A percentile compares a stretch with the other conserved stretches of the same genome.
Evolutionary conservation across 805 yeast species (phyloP).

Genomic region (Candida caryicola): DNA sequence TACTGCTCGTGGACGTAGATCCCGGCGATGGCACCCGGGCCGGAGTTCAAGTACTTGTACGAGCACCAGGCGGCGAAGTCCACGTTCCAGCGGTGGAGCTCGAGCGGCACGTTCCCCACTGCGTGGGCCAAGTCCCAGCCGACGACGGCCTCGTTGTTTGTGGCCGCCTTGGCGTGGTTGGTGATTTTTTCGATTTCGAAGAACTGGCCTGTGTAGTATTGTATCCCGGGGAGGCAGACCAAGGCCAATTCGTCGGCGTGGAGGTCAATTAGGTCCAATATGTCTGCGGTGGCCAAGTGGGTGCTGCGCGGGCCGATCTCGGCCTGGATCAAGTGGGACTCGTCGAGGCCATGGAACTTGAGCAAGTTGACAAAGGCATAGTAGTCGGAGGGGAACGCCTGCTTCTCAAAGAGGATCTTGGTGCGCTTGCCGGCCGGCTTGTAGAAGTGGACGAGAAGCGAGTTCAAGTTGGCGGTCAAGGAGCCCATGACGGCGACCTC

Average conservation of each 20-base stretch:
- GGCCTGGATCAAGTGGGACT: slow-evolving; percentile 61
- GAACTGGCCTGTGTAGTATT: slow-evolving; percentile 86
- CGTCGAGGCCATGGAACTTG: slow-evolving; percentile 49
- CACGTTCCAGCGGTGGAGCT: slow-evolving; percentile 82
- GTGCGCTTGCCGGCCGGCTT: slow-evolving; percentile 55
- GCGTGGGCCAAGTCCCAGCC: slow-evolving; percentile 99
- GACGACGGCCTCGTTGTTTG: slow-evolving; percentile 45
- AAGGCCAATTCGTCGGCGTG: slow-evolving; percentile 64
- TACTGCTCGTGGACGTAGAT: slow-evolving; percentile 66
- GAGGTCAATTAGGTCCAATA: slow-evolving; percentile 52
- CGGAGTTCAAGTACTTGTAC: slow-evolving; percentile 85
- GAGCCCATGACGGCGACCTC: slow-evolving; percentile 91
- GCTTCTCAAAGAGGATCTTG: slow-evolving; percentile 79
- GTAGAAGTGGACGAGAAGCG: slow-evolving; percentile 71
- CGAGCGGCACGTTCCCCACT: slow-evolving; percentile 77
- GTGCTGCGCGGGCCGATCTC: slow-evolving; percentile 59
- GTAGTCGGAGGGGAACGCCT: slow-evolving; percentile 90
- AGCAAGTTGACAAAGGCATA: slow-evolving; percentile 80
- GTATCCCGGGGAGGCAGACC: slow-evolving; percentile 83
- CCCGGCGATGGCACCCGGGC: slow-evolving; percentile 94
- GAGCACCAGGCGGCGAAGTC: slow-evolving; percentile 97
- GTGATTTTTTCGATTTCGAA: slow-evolving; percentile 79
- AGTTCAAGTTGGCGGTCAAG: slow-evolving; percentile 76
- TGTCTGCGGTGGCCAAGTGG: slow-evolving; percentile 59
- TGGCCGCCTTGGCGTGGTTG: slow-evolving; percentile 45